Evolutionary conservation across 768 basidiomycete species (phyloP).

Genomic region (Thelephora aurantiotincta): DNA sequence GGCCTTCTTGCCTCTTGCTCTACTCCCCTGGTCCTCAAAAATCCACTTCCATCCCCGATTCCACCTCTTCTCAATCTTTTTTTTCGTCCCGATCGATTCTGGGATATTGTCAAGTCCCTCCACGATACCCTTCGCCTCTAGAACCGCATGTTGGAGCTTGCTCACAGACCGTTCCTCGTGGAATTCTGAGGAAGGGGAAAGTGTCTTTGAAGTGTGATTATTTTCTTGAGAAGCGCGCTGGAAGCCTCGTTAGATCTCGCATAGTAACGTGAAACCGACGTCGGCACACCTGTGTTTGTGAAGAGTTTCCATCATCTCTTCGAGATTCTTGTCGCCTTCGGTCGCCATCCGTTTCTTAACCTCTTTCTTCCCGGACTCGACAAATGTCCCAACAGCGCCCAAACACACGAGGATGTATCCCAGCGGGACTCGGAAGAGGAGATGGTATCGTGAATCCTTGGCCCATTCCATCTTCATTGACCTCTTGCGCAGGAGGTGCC

Average conservation of each 20-base stretch:
- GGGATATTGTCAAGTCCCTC: too few relatives aligned
- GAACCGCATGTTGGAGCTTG: too few relatives aligned
- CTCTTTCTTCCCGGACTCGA: conserved; percentile 16
- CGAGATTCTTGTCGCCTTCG: conserved; percentile 21
- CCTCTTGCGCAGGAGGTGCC: conserved; percentile 15
- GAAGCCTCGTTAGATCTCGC: not conserved
- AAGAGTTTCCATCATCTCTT: conserved; percentile 9
- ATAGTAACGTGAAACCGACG: not conserved
- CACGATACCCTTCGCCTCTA: too few relatives aligned
- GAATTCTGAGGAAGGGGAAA: conserved; percentile 18
- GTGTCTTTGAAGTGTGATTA: conserved; percentile 15
- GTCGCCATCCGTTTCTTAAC: conserved; percentile 17
- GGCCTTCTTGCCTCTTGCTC: too few relatives aligned
- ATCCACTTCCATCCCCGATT: too few relatives aligned
- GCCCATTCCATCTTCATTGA: conserved; percentile 18
- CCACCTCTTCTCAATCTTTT: too few relatives aligned
- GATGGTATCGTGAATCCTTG: conserved; percentile 12
- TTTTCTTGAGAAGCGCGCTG: conserved; percentile 17
- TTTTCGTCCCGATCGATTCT: too few relatives aligned
- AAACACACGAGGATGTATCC: conserved; percentile 28
- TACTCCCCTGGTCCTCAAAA: too few relatives aligned
- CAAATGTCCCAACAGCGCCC: conserved; percentile 16
- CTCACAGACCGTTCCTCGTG: conserved; percentile 10
- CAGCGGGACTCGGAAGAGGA: conserved; percentile 22
- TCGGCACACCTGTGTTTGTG: conserved; percentile 21